Evolutionary conservation across 805 yeast genomes (phyloP).

Genomic region (Pichia eremophila): DNA sequence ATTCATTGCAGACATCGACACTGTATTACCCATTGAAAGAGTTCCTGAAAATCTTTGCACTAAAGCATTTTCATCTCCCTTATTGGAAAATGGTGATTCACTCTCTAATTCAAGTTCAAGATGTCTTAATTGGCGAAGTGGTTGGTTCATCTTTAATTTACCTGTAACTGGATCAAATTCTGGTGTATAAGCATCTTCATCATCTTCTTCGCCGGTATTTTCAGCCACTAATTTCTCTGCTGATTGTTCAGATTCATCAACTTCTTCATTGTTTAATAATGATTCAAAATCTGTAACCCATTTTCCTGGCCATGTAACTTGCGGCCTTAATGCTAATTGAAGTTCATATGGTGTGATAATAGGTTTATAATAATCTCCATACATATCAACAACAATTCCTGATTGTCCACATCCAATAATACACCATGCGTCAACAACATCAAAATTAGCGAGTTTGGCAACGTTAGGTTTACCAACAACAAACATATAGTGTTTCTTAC

Average conservation of each 20-base stretch:
- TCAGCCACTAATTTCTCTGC: conserved; percentile 11
- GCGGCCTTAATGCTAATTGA: conserved; percentile 65
- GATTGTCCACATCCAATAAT: conserved; percentile 90
- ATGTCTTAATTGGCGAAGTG: conserved; percentile 60
- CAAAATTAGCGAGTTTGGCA: conserved; percentile 93
- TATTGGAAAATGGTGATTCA: conserved; percentile 6
- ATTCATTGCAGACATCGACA: conserved; percentile 78
- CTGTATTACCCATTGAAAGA: conserved; percentile 63
- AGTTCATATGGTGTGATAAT: conserved; percentile 91
- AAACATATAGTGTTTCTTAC: conserved; percentile 85
- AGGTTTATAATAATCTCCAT: conserved; percentile 78
- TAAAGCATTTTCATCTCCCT: conserved; percentile 20
- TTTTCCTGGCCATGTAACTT: conserved; percentile 82
- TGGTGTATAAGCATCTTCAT: conserved; percentile 55
- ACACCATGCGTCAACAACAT: conserved; percentile 91
- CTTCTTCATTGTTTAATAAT: conserved; percentile 34
- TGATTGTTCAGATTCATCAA: conserved; percentile 22
- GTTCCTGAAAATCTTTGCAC: conserved; percentile 49
- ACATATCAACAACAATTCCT: conserved; percentile 76
- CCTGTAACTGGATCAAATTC: conserved; percentile 89
- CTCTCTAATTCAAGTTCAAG: conserved; percentile 45
- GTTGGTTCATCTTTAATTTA: conserved; percentile 57
- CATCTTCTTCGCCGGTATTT: conserved; percentile 12
- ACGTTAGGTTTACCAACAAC: conserved; percentile 98
- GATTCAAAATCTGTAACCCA: conserved; percentile 79